Percentiles rank a stretch among this genome's conserved stretches.
phyloP scores from a whole-genome alignment of 2,329 filamentous ascomycete species.

The Nigrograna mackinnonii region DNA sequence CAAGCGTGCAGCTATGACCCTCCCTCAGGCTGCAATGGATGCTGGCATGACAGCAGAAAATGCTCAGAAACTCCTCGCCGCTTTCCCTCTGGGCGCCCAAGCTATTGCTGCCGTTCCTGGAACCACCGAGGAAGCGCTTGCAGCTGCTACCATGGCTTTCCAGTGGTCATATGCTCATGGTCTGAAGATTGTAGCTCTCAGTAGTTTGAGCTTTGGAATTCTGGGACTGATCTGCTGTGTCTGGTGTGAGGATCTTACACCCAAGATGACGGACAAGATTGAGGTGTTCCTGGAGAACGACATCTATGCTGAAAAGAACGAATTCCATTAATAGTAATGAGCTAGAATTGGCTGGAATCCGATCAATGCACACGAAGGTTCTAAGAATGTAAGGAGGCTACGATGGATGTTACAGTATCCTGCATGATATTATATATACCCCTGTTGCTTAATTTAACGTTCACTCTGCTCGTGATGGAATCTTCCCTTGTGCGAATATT shows the following conservation, averaged over 20 bases:
- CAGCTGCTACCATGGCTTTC: constrained; percentile 20
- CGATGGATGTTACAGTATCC: too few species aligned
- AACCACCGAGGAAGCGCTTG: constrained; percentile 15
- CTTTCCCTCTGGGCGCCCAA: constrained; percentile 23
- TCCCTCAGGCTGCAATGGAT: constrained; percentile 21
- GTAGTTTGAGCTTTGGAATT: constrained; percentile 22
- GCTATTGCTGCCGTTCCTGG: constrained; percentile 21
- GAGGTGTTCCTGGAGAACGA: constrained; percentile 31
- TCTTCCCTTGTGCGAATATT: too few species aligned
- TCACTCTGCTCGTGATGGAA: too few species aligned
- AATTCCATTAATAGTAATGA: constrained; percentile 20
- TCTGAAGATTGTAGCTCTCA: constrained; percentile 22
- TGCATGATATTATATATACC: too few species aligned
- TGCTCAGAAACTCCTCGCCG: constrained; percentile 21
- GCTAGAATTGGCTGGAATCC: too few species aligned
- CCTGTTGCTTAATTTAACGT: too few species aligned
- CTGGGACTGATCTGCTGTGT: constrained; percentile 22
- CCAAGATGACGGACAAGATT: constrained; percentile 31
- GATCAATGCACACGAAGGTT: too few species aligned
- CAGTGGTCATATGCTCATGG: constrained; percentile 26
- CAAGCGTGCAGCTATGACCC: constrained; percentile 14
- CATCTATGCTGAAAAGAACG: constrained; percentile 27
- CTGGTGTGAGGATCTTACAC: constrained; percentile 22
- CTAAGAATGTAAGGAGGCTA: too few species aligned
- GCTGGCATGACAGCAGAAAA: constrained; percentile 23